Evolutionary conservation across 1,284 basidiomycete genomes (phyloP), one percentile per base, ranked within the genome.

Genomic region (Ustilago esculenta): DNA sequence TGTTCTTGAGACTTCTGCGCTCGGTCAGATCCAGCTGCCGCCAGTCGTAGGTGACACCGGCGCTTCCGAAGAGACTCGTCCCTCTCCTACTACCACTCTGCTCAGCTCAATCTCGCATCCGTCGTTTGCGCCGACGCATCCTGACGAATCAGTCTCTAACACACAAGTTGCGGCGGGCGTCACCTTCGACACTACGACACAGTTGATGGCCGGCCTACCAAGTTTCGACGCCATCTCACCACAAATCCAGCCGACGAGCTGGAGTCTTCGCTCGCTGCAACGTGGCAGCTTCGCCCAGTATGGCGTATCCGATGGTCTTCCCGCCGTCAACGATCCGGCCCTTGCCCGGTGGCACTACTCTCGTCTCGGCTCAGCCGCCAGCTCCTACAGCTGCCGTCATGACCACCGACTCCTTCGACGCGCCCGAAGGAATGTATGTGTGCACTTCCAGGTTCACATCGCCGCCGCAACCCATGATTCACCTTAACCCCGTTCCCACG

Each of bases 401-500:
- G 60, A 55, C 54, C 47, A 69, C 59, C 30, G 66, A 70, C 11
- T 61, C 60, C 24, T 73, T 73, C 27, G 71, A 71, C 15, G 61
- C 72, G 23, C 74, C 74, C 15, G 74, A 76, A 39, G 74, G 74
- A n/a, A 43, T 58, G 45, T 76, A 76, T 39, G 54, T 60, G 18
- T 68, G 72, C 50, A 53, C 60, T 2, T 71, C 64, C 9, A 65
- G 72, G 36, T 55, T 64, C 30, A 74, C 60, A 34, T 35, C 61
- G 20, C 43, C 68, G 17, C 61, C 63, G 3, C 63, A 65, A 24
- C 61, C 58, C 34, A 66, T 65, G 57, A 66, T 65, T 40, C 61
- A 60, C 39, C 61, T 65, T 46, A 60, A 60, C 17, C 68, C 61
- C 4, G 36, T 57, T 3, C 55, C 61, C n/a, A 50, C 49, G 8